Conservation (phyloP, 2,329 filamentous ascomycete species). For the Lecanosticta acicola region DNA sequence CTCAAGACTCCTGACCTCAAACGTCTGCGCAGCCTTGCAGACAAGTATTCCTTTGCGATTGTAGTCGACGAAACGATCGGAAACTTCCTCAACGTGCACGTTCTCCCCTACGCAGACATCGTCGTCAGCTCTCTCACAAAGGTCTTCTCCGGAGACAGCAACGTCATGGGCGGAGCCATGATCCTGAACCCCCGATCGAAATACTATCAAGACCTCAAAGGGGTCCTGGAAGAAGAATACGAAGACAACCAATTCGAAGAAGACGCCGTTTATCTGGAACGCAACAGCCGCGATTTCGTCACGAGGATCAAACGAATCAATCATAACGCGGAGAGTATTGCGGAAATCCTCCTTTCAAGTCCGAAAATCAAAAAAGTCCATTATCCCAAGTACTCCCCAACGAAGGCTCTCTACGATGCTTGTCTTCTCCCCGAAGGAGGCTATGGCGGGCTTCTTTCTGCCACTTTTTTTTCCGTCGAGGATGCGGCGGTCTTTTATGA, state of each 20-base stretch:
- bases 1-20: constrained; percentile 76
- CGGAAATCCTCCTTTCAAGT: constrained; percentile 60
- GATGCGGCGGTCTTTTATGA: constrained; percentile 82
- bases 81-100: constrained; percentile 92
- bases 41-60: constrained; percentile 79
- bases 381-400: constrained; percentile 76
- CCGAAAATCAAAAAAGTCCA: constrained; percentile 68
- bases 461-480: constrained; percentile 65
- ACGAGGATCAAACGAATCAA: constrained; percentile 80
- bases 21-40: constrained; percentile 73
- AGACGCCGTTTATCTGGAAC: constrained; percentile 89
- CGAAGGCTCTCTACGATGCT: constrained; percentile 68
- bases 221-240: constrained; percentile 58
- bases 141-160: constrained; percentile 94
- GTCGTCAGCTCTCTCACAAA: constrained; percentile 95
- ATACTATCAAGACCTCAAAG: constrained; percentile 66
- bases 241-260: constrained; percentile 93
- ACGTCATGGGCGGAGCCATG: constrained; percentile 85
- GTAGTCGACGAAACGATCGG: constrained; percentile 95
- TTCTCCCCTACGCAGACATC: constrained; percentile 81
- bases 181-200: constrained; percentile 61
- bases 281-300: constrained; percentile 90
- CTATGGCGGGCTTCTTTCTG: constrained; percentile 83
- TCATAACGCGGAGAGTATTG: constrained; percentile 75
- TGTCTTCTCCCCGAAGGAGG: constrained; percentile 63